A percentile compares a stretch with the other conserved stretches of the same genome.
These are phyloP conservation scores for Centaurea solstitialis DNA, from an alignment of 129 eudicot species.

Conservation along the genomic window DNA sequence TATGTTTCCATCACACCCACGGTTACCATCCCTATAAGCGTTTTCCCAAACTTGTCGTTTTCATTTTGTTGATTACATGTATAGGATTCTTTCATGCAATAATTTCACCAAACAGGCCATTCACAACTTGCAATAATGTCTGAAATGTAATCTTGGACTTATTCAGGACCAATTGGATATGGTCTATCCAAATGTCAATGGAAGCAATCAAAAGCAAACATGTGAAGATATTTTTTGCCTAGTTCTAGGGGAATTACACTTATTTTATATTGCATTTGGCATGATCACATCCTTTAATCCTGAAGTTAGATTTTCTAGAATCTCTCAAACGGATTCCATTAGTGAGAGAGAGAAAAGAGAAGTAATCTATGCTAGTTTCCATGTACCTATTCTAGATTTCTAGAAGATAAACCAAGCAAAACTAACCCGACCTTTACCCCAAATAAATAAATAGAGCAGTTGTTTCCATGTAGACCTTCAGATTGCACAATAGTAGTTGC, in stretches of 20 bases:
- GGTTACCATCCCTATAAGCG: background rate
- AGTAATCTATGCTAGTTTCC: background rate
- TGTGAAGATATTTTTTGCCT: background rate
- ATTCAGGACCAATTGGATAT: constrained; percentile 12
- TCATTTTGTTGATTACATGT: background rate
- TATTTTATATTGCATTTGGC: background rate
- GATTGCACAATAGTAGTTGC: background rate
- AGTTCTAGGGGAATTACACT: background rate
- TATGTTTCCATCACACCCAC: background rate
- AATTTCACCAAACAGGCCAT: background rate
- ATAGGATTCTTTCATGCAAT: background rate
- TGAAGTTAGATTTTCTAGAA: no score
- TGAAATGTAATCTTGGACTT: constrained; percentile 21
- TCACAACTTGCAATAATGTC: constrained; percentile 13
- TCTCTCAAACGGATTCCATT: no score
- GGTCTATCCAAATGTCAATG: constrained; percentile 15
- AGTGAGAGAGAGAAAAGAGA: no score
- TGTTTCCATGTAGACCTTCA: background rate
- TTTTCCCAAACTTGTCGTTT: background rate
- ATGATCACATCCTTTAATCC: no score
- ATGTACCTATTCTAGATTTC: background rate
- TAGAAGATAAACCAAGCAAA: background rate
- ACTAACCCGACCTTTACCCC: background rate
- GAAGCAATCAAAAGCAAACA: background rate
- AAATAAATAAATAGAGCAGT: no score